phyloP scores from a whole-genome alignment of 164 flowering plant genomes.

The Umbellularia californica region DNA sequence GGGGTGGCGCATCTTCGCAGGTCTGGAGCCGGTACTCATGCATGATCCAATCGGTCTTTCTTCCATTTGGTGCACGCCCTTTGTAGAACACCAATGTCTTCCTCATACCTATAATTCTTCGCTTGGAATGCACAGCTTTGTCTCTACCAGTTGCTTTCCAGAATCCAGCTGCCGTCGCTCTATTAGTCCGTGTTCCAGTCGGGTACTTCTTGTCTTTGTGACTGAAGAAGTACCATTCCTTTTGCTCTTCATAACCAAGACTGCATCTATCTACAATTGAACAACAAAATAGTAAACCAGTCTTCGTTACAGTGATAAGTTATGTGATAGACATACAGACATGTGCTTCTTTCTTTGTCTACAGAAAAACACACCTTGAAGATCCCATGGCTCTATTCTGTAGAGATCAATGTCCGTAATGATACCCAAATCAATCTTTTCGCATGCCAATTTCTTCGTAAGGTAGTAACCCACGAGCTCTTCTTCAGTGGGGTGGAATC shows the following conservation, averaged over 20 bases:
- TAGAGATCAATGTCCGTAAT: constrained; percentile 76
- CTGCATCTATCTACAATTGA: constrained; percentile 53
- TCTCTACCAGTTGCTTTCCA: constrained; percentile 91
- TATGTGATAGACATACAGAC: too few species aligned
- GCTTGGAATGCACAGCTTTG: constrained; percentile 66
- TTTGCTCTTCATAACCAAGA: constrained; percentile 60
- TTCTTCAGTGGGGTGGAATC: constrained; percentile 90
- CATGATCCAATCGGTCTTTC: constrained; percentile 80
- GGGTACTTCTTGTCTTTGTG: constrained; percentile 86
- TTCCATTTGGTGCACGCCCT: constrained; percentile 80
- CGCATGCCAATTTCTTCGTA: constrained; percentile 48
- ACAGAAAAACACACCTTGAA: constrained; percentile 49
- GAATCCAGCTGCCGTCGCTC: constrained; percentile 77
- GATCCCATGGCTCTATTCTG: constrained; percentile 87
- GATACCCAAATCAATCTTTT: constrained; percentile 61
- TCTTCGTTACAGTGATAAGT: neutral
- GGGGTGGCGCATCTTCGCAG: constrained; percentile 52
- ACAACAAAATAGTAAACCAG: neutral
- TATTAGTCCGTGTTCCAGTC: constrained; percentile 67
- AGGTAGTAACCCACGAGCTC: constrained; percentile 85
- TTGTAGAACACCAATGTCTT: constrained; percentile 81
- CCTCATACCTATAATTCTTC: constrained; percentile 66
- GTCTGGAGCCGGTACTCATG: constrained; percentile 75
- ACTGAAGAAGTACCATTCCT: constrained; percentile 82
- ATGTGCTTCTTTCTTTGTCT: too few species aligned